Conservation (phyloP, 139 green algal species). For the Limnomonas spitsbergensis region DNA sequence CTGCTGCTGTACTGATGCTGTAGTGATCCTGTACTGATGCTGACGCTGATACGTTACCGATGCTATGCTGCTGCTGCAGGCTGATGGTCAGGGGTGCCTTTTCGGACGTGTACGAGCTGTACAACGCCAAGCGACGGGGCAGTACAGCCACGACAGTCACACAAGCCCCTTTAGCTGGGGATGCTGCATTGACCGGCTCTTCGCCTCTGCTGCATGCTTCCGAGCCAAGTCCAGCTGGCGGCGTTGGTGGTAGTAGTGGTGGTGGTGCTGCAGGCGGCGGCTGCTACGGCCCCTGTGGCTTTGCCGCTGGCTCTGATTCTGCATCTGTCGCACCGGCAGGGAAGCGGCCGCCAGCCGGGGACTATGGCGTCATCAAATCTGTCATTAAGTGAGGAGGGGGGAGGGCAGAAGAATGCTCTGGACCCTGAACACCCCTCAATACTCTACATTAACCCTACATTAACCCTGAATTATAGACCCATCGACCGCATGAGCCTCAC, state of each 20-base stretch:
- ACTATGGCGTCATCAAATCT: no score
- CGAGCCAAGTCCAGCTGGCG: background rate
- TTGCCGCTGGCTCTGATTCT: background rate
- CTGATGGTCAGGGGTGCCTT: background rate
- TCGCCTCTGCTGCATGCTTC: background rate
- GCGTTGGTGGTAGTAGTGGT: background rate
- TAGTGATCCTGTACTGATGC: background rate
- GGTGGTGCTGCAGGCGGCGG: background rate
- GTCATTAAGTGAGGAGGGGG: no score
- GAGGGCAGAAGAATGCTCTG: no score
- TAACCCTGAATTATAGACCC: no score
- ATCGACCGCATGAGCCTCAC: background rate
- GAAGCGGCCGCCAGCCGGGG: no score
- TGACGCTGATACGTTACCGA: background rate
- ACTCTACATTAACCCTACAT: no score
- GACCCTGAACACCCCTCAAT: no score
- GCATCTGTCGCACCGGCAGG: background rate
- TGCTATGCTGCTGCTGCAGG: background rate
- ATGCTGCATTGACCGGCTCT: no score
- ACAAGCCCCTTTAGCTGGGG: background rate
- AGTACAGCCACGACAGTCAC: background rate
- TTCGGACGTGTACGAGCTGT: background rate
- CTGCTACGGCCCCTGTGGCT: background rate
- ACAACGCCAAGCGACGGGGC: background rate
- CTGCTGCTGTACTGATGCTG: background rate